Evolutionary conservation across 805 yeast species (phyloP).

Genomic region (Ogataea trehaloabstinens): DNA sequence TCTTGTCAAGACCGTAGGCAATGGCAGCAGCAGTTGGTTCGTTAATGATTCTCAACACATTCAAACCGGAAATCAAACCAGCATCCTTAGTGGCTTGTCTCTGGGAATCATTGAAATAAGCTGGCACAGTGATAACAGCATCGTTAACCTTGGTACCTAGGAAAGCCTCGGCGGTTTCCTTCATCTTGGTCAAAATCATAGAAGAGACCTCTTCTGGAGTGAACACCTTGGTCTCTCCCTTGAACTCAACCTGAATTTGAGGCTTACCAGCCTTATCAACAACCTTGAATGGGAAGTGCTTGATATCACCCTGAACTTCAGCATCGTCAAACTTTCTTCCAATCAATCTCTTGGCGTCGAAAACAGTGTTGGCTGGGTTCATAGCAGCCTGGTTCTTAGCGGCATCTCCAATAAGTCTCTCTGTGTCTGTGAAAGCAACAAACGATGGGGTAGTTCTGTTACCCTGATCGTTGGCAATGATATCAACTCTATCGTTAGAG

Average conservation of each 20-base stretch:
- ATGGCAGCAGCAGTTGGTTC: constrained; percentile 88
- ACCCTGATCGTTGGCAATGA: constrained; percentile 97
- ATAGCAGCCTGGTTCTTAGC: constrained; percentile 97
- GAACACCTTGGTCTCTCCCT: constrained; percentile 88
- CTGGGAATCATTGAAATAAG: constrained; percentile 79
- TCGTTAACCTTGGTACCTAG: constrained; percentile 52
- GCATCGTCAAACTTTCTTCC: constrained; percentile 88
- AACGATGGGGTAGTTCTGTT: constrained; percentile 97
- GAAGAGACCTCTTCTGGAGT: constrained; percentile 95
- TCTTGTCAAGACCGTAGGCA: constrained; percentile 71
- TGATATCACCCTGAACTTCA: constrained; percentile 75
- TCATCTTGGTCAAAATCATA: constrained; percentile 74
- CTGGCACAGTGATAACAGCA: constrained; percentile 84
- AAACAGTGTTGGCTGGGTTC: constrained; percentile 88
- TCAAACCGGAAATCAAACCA: constrained; percentile 71
- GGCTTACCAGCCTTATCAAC: constrained; percentile 85
- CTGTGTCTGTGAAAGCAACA: constrained; percentile 91
- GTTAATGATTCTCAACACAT: constrained; percentile 72
- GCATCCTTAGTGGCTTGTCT: constrained; percentile 83
- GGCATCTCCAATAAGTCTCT: constrained; percentile 93
- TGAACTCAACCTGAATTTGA: constrained; percentile 83
- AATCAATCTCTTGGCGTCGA: constrained; percentile 89
- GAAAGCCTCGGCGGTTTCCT: constrained; percentile 59
- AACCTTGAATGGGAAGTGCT: constrained; percentile 92
- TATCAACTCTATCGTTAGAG: constrained; percentile 89